Percentiles rank a stretch among this genome's conserved stretches.
Evolutionary conservation across 2,329 filamentous ascomycete genomes (phyloP).

Genomic region (Ophiostoma sp.): DNA sequence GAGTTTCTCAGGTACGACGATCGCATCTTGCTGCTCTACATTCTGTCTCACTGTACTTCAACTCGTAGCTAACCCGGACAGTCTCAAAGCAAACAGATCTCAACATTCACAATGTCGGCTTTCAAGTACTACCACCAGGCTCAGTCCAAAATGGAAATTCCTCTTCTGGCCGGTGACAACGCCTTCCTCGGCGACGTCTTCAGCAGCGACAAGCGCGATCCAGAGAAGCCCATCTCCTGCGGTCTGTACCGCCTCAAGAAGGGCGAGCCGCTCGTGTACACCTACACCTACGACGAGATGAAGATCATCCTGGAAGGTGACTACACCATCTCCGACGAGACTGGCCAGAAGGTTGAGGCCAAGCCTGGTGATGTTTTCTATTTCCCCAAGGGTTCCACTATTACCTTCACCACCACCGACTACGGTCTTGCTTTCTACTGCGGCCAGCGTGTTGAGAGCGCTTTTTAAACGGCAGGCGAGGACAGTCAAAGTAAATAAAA

Average conservation of each 20-base stretch:
- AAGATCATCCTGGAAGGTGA: constrained; percentile 15
- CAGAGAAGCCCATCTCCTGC: constrained; percentile 14
- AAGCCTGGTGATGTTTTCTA: constrained; percentile 14
- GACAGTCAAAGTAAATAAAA: neutral
- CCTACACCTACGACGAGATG: constrained; percentile 14
- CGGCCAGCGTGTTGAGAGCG: constrained; percentile 8
- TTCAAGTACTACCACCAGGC: constrained; percentile 14
- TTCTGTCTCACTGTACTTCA: too few species aligned
- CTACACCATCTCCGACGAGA: constrained; percentile 15
- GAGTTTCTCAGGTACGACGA: neutral
- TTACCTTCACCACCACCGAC: constrained; percentile 13
- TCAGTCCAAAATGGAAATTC: constrained; percentile 14
- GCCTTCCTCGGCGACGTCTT: constrained; percentile 8
- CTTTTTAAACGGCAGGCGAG: neutral
- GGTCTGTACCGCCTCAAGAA: constrained; percentile 16
- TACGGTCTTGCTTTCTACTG: constrained; percentile 13
- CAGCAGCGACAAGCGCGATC: constrained; percentile 12
- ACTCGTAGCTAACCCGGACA: neutral
- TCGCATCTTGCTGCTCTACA: too few species aligned
- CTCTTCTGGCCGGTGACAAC: constrained; percentile 11
- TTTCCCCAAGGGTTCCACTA: constrained; percentile 14
- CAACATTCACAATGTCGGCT: neutral
- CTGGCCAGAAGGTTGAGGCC: constrained; percentile 8
- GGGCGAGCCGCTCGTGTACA: constrained; percentile 12
- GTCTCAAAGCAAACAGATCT: neutral